These are phyloP conservation scores for Botryotinia globosa DNA, from an alignment of 2,329 filamentous ascomycete genomes.

Conservation along the genomic window DNA sequence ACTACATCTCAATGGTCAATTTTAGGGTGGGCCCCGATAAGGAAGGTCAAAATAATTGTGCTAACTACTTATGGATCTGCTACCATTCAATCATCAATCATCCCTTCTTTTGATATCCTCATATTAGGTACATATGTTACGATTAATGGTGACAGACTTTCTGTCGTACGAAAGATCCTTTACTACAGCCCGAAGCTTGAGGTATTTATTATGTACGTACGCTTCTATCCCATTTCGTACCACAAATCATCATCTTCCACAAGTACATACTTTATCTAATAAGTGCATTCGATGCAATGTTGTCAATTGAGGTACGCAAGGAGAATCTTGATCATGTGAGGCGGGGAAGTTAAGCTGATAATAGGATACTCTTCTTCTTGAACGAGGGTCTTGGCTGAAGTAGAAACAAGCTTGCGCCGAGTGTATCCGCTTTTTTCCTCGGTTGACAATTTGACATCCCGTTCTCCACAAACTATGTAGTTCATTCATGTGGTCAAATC, in stretches of 20 bases:
- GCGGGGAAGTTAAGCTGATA: neutral
- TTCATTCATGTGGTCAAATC: neutral
- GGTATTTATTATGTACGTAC: neutral
- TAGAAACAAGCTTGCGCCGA: constrained; percentile 4
- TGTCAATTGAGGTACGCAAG: neutral
- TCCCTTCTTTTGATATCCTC: neutral
- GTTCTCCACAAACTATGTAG: neutral
- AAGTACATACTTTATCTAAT: neutral
- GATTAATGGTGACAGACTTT: neutral
- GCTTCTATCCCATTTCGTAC: neutral
- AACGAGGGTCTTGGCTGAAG: constrained; percentile 4
- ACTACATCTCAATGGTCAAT: neutral
- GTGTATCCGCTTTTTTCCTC: neutral
- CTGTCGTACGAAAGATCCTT: neutral
- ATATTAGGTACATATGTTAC: neutral
- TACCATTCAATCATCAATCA: neutral
- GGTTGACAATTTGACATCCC: neutral
- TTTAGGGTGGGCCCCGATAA: neutral
- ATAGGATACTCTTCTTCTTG: neutral
- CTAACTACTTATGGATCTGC: neutral
- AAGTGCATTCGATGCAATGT: neutral
- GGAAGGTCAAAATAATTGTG: neutral
- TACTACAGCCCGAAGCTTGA: neutral
- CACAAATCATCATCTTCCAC: neutral
- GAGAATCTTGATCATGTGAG: neutral